These are phyloP conservation scores for Leccinum longicurvipes DNA, from an alignment of 768 basidiomycete genomes.

Conservation along the genomic window DNA sequence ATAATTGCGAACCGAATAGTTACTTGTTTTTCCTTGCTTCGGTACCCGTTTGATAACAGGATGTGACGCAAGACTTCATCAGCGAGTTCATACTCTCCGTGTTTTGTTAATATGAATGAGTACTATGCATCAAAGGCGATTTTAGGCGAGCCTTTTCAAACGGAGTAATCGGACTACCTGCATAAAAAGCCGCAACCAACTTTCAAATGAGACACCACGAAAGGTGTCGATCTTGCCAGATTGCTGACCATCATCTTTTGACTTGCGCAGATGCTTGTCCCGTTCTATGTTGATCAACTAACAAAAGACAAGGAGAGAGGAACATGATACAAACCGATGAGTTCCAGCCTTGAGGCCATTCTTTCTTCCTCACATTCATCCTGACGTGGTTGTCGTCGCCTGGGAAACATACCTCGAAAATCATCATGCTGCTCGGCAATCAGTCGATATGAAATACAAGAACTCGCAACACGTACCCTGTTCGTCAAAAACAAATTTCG, in stretches of 20 bases:
- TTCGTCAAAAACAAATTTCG: conserved; percentile 77
- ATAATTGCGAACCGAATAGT: conserved; percentile 74
- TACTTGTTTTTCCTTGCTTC: conserved; percentile 57
- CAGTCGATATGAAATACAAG: neutral
- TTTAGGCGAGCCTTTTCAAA: conserved; percentile 1
- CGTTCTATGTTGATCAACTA: conserved; percentile 42
- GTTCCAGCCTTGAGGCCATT: conserved; percentile 51
- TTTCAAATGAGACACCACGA: conserved; percentile 76
- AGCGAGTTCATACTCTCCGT: conserved; percentile 61
- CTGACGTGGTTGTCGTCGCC: conserved; percentile 13
- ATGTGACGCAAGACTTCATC: conserved; percentile 78
- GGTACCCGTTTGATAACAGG: conserved; percentile 69
- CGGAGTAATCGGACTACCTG: conserved; percentile 49
- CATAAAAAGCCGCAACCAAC: conserved; percentile 84
- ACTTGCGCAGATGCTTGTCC: conserved; percentile 52
- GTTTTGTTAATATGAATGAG: conserved; percentile 62
- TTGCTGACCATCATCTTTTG: conserved; percentile 39
- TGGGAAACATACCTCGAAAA: conserved; percentile 20
- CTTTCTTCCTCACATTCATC: conserved; percentile 16
- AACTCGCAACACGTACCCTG: conserved; percentile 50
- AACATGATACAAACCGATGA: conserved; percentile 50
- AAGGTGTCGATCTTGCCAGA: conserved; percentile 58
- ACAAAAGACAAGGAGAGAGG: neutral
- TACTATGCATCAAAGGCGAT: conserved; percentile 47
- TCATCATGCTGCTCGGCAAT: conserved; percentile 31